Evolutionary conservation across 768 basidiomycete genomes (phyloP), one percentile per base, ranked within the genome.

Genomic region (Trametes elegans): DNA sequence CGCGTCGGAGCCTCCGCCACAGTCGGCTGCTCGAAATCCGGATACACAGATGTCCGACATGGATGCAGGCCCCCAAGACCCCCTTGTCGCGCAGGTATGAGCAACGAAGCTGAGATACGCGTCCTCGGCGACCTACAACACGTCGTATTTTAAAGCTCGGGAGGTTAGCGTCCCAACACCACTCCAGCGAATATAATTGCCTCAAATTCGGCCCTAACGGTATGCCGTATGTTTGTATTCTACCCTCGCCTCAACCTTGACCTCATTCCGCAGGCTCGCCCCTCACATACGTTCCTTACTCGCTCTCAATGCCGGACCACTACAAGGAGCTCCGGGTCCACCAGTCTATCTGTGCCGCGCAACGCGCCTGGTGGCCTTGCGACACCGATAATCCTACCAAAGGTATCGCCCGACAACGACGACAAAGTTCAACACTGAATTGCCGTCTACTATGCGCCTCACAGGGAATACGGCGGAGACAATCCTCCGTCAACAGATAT

Each of bases 161-260:
- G 1, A 70, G 65, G 3, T 72, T 91, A 16, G 87, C 87, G 2
- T 89, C 87, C 6, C 88, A 90, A 61, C 85, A 90, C 69, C 89
- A 90, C 61, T 49, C 64, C 52, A 87, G 84, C 71, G 81, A 85
- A 40, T 90, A 91, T 67, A 87, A 80, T 62, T 77, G 79, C 49
- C 68, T 82, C 23, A 89, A 90, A 68, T 84, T 81, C 55, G 90
- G 88, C 5, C 68, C 69, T 13, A 62, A 57, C 35, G 66, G 68
- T 69, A n/a, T 53, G 74, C 71, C 69, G n/a, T 13, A 53, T 49
- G 14, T 23, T 38, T 34, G n/a, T n/a, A n/a, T n/a, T n/a, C n/a
- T n/a, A n/a, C n/a, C n/a, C n/a, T n/a, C n/a, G n/a, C n/a, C n/a
- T n/a, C n/a, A 21, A 35, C 13, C 14, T 14, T 24, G 32, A 21